Evolutionary conservation across 2,329 filamentous ascomycete species (phyloP), one percentile per base, ranked within the genome.

Genomic region (Diaporthe destruens): DNA sequence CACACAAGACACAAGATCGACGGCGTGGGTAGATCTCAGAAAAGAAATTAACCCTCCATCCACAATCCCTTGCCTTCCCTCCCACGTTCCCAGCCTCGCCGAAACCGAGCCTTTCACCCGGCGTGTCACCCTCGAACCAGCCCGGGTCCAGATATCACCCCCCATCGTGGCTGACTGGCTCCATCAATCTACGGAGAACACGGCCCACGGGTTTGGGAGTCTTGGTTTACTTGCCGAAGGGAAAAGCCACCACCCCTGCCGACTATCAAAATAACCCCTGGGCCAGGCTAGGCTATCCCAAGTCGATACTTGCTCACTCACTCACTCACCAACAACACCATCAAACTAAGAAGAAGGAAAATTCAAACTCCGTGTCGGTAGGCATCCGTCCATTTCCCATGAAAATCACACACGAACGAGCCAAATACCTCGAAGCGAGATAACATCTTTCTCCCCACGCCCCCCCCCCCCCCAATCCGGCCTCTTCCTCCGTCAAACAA

Each of bases 391-490:
- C 47, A 7, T 39, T 39, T 29, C 32, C 29, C 36, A 36, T 14
- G 12, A 39, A 23, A 51, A 23, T 6, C 34, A 53, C 16, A 36
- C 61, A 51, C 61, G 4, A 25, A 32, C 29, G 61, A 42, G 16
- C 44, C 16, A 7, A 47, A 66, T 39, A n/a, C 61, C 29, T 44
- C 47, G 44, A 66, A 53, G 61, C 61, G 61, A 66, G 47, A 66
- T 66, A 51, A 66, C 20, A 23, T 32, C 12, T 18, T 36, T 6
- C 34, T 11, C 34, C 34, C 34, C 34, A 3, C 2, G 14, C 39
- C 14, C 39, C 34, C 34, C 34, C 34, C 34, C 2, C 39, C 39
- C 14, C 39, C 39, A 42, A 39, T 39, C 12, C 36, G 4, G 11
- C 20, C 42, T 42, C 14, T n/a, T 42, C 39, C 23, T 20, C 42